Conservation (phyloP, 108 stramenopile genomes). For the Nannochloropsis gaditana region DNA sequence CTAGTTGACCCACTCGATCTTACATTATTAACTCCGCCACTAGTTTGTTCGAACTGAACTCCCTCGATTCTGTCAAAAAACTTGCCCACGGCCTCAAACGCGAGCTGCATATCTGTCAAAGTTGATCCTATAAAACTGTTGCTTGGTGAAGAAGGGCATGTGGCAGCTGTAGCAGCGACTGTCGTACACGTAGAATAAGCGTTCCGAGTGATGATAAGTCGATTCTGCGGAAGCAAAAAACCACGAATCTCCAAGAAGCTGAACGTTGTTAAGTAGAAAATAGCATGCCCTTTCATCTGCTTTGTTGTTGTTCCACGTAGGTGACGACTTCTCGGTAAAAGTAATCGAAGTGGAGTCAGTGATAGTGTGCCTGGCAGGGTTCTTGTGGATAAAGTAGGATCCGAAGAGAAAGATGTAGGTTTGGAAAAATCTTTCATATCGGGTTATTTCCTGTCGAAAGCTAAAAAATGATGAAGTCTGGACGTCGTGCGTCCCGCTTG, state of each 20-base stretch:
- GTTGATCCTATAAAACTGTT: not conserved
- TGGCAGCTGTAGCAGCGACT: not conserved
- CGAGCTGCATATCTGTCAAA: not conserved
- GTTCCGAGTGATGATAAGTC: not conserved
- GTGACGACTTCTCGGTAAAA: too few species aligned
- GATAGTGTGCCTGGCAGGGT: too few species aligned
- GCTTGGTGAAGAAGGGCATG: not conserved
- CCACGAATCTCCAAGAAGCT: not conserved
- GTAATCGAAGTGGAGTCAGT: too few species aligned
- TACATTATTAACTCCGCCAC: conserved; percentile 35
- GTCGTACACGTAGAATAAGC: not conserved
- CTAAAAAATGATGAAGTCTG: too few species aligned
- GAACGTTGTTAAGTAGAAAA: too few species aligned
- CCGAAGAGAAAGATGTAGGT: too few species aligned
- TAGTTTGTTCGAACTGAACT: conserved; percentile 20
- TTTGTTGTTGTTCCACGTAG: too few species aligned
- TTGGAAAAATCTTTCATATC: too few species aligned
- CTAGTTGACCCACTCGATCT: not conserved
- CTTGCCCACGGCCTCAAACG: conserved; percentile 11
- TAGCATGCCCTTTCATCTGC: too few species aligned
- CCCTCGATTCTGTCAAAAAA: conserved; percentile 15
- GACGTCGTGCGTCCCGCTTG: too few species aligned
- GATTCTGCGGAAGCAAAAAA: not conserved
- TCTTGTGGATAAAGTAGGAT: too few species aligned
- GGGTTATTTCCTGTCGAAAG: too few species aligned